These are phyloP conservation scores for Rhynchosporium secalis DNA, from an alignment of 2,329 filamentous ascomycete species.

Conservation along the genomic window DNA sequence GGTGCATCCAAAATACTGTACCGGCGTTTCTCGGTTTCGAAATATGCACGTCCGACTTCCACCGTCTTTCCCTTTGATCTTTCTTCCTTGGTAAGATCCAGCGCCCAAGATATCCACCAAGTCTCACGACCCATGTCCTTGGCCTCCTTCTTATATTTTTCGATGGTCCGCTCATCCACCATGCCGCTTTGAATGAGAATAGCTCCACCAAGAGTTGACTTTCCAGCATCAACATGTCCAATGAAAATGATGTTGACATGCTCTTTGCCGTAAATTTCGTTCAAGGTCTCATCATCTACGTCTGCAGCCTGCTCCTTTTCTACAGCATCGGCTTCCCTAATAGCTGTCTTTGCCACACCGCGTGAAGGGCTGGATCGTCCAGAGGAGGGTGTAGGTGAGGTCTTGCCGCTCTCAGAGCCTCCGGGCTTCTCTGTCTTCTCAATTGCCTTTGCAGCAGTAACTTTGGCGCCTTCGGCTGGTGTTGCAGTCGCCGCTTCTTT, in stretches of 20 bases:
- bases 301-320: conserved; percentile 68
- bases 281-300: conserved; percentile 81
- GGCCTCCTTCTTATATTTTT: conserved; percentile 96
- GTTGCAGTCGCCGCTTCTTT: conserved; percentile 48
- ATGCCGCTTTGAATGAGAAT: conserved; percentile 94
- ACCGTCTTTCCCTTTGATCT: conserved; percentile 96
- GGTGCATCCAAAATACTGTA: conserved; percentile 98
- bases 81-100: conserved; percentile 97
- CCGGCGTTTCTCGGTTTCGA: conserved; percentile 92
- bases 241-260: conserved; percentile 96
- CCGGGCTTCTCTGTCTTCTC: conserved; percentile 83
- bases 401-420: conserved; percentile 63
- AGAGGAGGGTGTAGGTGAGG: conserved; percentile 79
- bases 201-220: conserved; percentile 91
- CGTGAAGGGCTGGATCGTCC: conserved; percentile 80
- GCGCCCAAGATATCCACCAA: conserved; percentile 98
- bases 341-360: conserved; percentile 51
- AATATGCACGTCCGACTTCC: conserved; percentile 92
- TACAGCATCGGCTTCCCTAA: conserved; percentile 77
- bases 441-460: conserved; percentile 83
- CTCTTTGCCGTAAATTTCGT: conserved; percentile 95
- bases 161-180: conserved; percentile 98
- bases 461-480: conserved; percentile 72
- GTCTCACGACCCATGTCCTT: conserved; percentile 96
- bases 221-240: conserved; percentile 97